Evolutionary conservation across 2,329 filamentous ascomycete genomes (phyloP).

Genomic region (Boeremia lycopersici): DNA sequence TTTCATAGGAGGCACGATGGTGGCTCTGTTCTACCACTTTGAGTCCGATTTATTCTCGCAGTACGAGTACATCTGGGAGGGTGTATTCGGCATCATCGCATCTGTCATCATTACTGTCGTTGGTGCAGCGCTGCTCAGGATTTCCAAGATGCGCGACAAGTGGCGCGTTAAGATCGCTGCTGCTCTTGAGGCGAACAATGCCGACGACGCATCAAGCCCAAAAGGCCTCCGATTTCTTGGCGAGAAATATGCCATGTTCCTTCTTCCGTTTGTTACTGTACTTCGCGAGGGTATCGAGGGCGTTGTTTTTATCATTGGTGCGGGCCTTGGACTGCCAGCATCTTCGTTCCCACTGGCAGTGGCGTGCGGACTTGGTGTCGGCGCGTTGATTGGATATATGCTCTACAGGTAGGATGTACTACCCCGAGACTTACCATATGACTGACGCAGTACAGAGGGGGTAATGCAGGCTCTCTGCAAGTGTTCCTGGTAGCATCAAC

Average conservation of each 20-base stretch:
- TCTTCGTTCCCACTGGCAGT: constrained; percentile 77
- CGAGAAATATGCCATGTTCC: constrained; percentile 83
- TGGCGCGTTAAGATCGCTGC: constrained; percentile 82
- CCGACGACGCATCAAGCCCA: constrained; percentile 37
- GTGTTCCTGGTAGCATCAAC: constrained; percentile 78
- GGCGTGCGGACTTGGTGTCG: constrained; percentile 72
- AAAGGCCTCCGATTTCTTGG: constrained; percentile 64
- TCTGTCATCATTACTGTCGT: constrained; percentile 80
- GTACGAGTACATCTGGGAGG: constrained; percentile 81
- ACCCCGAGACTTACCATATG: constrained; percentile 41
- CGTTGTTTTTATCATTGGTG: constrained; percentile 84
- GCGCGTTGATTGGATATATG: constrained; percentile 69
- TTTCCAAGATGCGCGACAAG: constrained; percentile 82
- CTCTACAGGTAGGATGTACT: constrained; percentile 55
- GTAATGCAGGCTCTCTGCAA: constrained; percentile 67
- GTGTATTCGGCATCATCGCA: constrained; percentile 74
- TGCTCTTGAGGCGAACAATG: constrained; percentile 64
- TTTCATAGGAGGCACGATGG: constrained; percentile 66
- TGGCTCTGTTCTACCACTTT: constrained; percentile 72
- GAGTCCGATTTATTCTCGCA: constrained; percentile 68
- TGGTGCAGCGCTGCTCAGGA: constrained; percentile 76
- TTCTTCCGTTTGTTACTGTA: constrained; percentile 82
- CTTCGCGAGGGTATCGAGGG: constrained; percentile 83
- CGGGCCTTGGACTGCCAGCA: constrained; percentile 75
- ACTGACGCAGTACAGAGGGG: constrained; percentile 48